Evolutionary conservation across 108 stramenopile species (phyloP), one percentile per base, ranked within the genome.

Genomic region (Skeletonema menzelii): DNA sequence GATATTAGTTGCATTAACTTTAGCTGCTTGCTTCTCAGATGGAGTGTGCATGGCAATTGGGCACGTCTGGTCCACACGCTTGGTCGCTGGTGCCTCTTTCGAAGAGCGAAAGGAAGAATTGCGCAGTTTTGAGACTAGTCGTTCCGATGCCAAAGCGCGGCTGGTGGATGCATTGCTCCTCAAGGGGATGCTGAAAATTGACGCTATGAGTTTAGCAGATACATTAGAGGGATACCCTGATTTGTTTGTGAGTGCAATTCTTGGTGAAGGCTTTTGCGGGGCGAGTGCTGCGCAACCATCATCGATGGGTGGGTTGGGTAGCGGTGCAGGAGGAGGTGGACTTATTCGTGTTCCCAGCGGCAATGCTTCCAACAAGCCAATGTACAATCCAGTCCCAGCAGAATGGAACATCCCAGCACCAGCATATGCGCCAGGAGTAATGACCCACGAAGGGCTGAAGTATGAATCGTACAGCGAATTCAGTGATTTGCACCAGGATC

Each of bases 181-280:
- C 4, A 67, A 63, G 35, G 93, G 91, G 1, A 89, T 94, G 89
- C 72, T 94, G 22, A 91, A 92, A 61, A 94, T 92, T 68, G 93
- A 94, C 83, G 93, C 93, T 55, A 88, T 91, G 83, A 88, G 85
- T 64, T 74, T 94, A 37, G 93, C 91, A 27, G 88, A 94, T 77
- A 91, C 89, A 5, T 61, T 94, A 59, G 93, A 89, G 65, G 91
- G 93, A 10, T 94, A 94, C 67, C 91, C 91, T 13, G 91, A 92
- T 44, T 27, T 94, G 47, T 92, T 91, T 66, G 83, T 89, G n/a
- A 81, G 73, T 65, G 84, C 88, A 4, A 53, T 94, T 31, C 75
- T 89, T n/a, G 88, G 91, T 27, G 88, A 88, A 37, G 40, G 58
- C 56, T 28, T 70, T 20, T 38, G 60, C 14, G 72, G 57, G 56